Evolutionary conservation across 768 basidiomycete genomes (phyloP).

Genomic region (Tulasnella sp.): DNA sequence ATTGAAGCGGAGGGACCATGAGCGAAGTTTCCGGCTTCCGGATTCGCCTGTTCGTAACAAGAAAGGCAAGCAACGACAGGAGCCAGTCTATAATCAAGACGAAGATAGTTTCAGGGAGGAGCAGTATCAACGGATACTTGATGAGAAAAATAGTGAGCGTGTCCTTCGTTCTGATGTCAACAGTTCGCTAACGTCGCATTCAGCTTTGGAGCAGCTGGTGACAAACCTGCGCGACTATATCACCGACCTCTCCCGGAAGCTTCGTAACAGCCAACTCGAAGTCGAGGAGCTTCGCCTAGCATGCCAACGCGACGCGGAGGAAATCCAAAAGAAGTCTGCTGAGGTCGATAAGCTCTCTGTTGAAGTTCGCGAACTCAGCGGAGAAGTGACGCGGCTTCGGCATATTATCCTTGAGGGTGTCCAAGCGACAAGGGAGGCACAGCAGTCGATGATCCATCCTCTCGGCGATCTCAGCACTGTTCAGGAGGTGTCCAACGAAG

Average conservation of each 20-base stretch:
- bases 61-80: slow-evolving; percentile 13
- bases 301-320: slow-evolving; percentile 48
- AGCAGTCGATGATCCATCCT: slow-evolving; percentile 32
- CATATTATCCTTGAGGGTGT: slow-evolving; percentile 81
- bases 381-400: slow-evolving; percentile 77
- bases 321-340: slow-evolving; percentile 44
- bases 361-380: slow-evolving; percentile 70
- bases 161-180: neutral
- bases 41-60: neutral
- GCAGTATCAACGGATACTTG: slow-evolving; percentile 62
- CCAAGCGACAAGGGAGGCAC: slow-evolving; percentile 48
- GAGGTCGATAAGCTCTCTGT: slow-evolving; percentile 56
- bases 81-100: slow-evolving; percentile 20
- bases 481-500: slow-evolving; percentile 17
- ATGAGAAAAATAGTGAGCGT: slow-evolving; percentile 72
- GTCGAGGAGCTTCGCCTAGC: slow-evolving; percentile 52
- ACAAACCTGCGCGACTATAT: slow-evolving; percentile 60
- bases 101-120: slow-evolving; percentile 23
- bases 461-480: slow-evolving; percentile 22
- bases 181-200: neutral
- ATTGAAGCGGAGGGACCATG: slow-evolving; percentile 30
- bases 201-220: slow-evolving; percentile 59
- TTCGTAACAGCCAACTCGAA: slow-evolving; percentile 54
- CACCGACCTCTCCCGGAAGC: slow-evolving; percentile 61
- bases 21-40: too few relatives aligned